These are phyloP conservation scores for Lentinula edodes DNA, from an alignment of 768 basidiomycete genomes.

Conservation along the genomic window DNA sequence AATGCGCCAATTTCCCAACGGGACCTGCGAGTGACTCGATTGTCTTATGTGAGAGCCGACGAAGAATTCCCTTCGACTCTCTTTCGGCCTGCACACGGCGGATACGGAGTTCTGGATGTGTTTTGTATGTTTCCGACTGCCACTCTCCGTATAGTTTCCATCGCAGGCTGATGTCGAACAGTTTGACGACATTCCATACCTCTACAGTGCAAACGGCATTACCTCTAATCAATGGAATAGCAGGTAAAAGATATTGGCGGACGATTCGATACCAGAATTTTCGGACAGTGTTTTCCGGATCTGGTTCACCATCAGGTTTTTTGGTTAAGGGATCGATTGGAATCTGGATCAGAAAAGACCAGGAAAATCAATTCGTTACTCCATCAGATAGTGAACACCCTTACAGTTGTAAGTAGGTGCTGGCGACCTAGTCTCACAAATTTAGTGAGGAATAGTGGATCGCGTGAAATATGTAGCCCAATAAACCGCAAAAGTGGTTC, in stretches of 20 bases:
- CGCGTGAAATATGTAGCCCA: slow-evolving; percentile 75
- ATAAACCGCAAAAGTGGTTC: slow-evolving; percentile 78
- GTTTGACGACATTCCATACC: slow-evolving; percentile 84
- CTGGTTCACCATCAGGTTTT: slow-evolving; percentile 47
- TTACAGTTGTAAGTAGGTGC: slow-evolving; percentile 54
- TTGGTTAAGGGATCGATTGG: slow-evolving; percentile 57
- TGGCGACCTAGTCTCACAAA: slow-evolving; percentile 71
- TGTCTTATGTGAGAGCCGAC: slow-evolving; percentile 80
- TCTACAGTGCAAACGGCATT: slow-evolving; percentile 90
- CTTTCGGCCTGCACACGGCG: slow-evolving; percentile 80
- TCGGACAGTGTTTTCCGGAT: slow-evolving; percentile 56
- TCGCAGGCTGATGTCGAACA: slow-evolving; percentile 72
- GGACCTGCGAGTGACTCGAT: slow-evolving; percentile 80
- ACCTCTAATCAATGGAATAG: slow-evolving; percentile 76
- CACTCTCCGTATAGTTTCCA: slow-evolving; percentile 97
- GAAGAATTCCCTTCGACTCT: slow-evolving; percentile 84
- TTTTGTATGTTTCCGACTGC: slow-evolving; percentile 67
- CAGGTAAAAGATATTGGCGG: slow-evolving; percentile 79
- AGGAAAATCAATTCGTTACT: background rate
- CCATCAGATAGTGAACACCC: background rate
- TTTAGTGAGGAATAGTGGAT: slow-evolving; percentile 73
- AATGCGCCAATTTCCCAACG: slow-evolving; percentile 90
- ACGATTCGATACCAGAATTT: slow-evolving; percentile 81
- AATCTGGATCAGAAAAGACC: slow-evolving; percentile 22
- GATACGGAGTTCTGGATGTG: slow-evolving; percentile 74